Conservation (phyloP, 164 flowering plant species). For the Nymphaea colorata region DNA sequence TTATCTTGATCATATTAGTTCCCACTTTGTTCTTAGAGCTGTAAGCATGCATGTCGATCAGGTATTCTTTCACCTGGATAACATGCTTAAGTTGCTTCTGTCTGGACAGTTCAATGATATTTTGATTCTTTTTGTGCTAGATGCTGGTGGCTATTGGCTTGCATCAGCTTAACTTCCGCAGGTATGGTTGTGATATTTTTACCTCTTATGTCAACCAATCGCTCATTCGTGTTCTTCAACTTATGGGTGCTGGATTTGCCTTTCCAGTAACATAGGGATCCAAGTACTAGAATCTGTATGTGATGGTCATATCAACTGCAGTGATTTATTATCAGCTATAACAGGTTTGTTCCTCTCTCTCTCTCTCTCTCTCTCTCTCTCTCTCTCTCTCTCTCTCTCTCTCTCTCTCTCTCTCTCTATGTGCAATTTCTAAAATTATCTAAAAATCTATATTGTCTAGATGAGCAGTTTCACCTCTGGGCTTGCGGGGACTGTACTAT, state of each 20-base stretch:
- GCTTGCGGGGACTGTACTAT: too few relatives aligned
- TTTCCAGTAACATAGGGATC: slow-evolving; percentile 47
- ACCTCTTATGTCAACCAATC: not conserved
- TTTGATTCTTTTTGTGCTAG: slow-evolving; percentile 22
- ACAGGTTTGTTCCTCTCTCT: slow-evolving; percentile 47
- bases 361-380: slow-evolving; percentile 1
- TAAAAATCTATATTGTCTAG: too few relatives aligned
- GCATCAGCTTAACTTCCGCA: slow-evolving; percentile 82
- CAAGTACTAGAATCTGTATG: slow-evolving; percentile 59
- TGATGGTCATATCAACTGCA: slow-evolving; percentile 56
- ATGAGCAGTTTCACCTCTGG: too few relatives aligned
- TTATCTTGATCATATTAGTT: slow-evolving; percentile 63
- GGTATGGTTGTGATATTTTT: slow-evolving; percentile 26
- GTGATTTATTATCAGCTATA: slow-evolving; percentile 46
- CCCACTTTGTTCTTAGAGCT: slow-evolving; percentile 58
- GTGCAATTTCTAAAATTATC: too few relatives aligned
- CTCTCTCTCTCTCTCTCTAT: not conserved
- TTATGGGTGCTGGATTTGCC: not conserved
- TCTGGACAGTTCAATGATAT: slow-evolving; percentile 2
- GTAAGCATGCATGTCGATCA: slow-evolving; percentile 74
- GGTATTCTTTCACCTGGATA: slow-evolving; percentile 24
- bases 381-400: not conserved
- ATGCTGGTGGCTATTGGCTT: slow-evolving; percentile 68
- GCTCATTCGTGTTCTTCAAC: not conserved
- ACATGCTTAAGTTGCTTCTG: not conserved